Conservation (phyloP, 305 asterid species). For the Solanum hybrid region DNA sequence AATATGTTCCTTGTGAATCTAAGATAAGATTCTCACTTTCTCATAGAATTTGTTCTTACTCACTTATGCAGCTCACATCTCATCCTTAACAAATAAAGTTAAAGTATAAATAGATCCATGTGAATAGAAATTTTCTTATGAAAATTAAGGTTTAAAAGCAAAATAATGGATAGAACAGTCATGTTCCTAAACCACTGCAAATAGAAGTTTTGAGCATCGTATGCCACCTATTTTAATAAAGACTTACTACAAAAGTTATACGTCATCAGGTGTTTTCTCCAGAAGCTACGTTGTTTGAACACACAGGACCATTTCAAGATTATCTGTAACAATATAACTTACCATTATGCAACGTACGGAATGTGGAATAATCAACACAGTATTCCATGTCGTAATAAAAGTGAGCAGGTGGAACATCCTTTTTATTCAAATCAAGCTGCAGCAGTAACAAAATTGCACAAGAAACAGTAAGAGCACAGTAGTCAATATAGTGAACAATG, state of each 20-base stretch:
- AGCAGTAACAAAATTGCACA: slow-evolving; percentile 7
- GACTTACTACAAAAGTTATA: background rate
- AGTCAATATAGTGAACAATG: background rate
- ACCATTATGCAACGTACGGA: slow-evolving; percentile 51
- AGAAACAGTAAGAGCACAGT: background rate
- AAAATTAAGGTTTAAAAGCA: background rate
- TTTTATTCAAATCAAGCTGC: slow-evolving; percentile 37
- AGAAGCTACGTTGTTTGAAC: background rate
- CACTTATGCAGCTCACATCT: background rate
- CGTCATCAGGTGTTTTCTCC: background rate
- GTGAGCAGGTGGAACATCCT: slow-evolving; percentile 32
- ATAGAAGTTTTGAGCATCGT: background rate
- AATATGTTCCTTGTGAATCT: background rate
- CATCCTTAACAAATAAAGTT: background rate
- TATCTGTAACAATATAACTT: slow-evolving; percentile 7
- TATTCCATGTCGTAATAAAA: slow-evolving; percentile 88
- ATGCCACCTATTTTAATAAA: background rate
- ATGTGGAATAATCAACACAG: slow-evolving; percentile 73
- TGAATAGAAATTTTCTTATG: background rate
- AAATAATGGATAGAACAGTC: background rate
- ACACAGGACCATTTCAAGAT: background rate
- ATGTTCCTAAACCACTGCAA: background rate
- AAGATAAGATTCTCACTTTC: background rate
- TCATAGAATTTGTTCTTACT: background rate
- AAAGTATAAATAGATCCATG: background rate